phyloP scores from a whole-genome alignment of 768 basidiomycete species.

The Phylloporus rhodoxanthus region DNA sequence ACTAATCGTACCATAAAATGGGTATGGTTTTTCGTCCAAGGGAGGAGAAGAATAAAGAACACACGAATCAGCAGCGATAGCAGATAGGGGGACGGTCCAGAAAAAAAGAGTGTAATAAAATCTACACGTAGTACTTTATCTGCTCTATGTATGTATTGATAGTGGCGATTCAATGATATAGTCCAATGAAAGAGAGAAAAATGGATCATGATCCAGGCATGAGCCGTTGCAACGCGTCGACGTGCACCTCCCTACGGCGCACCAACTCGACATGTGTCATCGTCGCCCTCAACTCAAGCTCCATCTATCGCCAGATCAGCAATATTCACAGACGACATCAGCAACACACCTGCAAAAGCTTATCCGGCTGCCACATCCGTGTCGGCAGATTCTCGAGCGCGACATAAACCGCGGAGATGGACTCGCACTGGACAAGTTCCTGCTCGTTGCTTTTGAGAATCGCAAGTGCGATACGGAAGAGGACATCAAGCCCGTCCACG shows the following conservation, averaged over 20 bases:
- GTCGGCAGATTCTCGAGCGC: slow-evolving; percentile 86
- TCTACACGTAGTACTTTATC: slow-evolving; percentile 6
- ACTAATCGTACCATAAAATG: neutral
- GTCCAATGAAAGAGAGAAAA: neutral
- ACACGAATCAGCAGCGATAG: neutral
- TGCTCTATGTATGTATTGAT: slow-evolving; percentile 8
- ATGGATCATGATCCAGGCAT: slow-evolving; percentile 23
- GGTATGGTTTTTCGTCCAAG: slow-evolving; percentile 1
- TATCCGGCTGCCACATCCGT: slow-evolving; percentile 90
- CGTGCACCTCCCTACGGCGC: slow-evolving; percentile 49
- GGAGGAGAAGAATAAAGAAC: neutral
- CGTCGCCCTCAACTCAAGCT: slow-evolving; percentile 49
- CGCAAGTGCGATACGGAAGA: slow-evolving; percentile 85
- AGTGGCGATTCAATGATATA: neutral
- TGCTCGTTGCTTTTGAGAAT: slow-evolving; percentile 80
- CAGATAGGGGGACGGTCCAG: neutral
- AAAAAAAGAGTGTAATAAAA: neutral
- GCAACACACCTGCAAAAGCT: slow-evolving; percentile 67
- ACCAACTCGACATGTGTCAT: slow-evolving; percentile 53
- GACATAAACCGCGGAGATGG: slow-evolving; percentile 84
- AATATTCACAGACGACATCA: too few relatives aligned
- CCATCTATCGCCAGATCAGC: slow-evolving; percentile 35
- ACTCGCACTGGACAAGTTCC: slow-evolving; percentile 79
- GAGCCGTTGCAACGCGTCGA: slow-evolving; percentile 39
- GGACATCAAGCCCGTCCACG: slow-evolving; percentile 84